Evolutionary conservation across 1,284 basidiomycete species (phyloP).

Genomic region (Cutaneotrichosporon sp.): DNA sequence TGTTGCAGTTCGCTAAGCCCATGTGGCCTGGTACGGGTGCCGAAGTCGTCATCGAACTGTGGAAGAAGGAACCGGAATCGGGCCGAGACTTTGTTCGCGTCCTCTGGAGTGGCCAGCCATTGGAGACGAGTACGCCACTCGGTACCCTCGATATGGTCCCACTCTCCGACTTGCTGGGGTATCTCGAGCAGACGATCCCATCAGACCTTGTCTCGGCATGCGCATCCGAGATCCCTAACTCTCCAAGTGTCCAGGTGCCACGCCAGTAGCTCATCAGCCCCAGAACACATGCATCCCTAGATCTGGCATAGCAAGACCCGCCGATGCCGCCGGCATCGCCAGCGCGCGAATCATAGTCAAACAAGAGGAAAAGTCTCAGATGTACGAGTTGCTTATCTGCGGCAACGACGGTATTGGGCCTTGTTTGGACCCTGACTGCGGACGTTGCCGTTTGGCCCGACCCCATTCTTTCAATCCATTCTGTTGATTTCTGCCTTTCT

Average conservation of each 20-base stretch:
- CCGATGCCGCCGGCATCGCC: background rate
- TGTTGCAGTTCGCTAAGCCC: constrained; percentile 40
- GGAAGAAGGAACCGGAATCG: constrained; percentile 11
- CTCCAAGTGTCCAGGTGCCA: background rate
- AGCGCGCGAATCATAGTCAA: background rate
- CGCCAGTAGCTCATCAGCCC: background rate
- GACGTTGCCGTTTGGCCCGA: constrained; percentile 5
- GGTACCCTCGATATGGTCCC: constrained; percentile 38
- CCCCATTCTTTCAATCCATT: background rate
- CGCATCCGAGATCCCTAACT: background rate
- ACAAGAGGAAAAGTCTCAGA: background rate
- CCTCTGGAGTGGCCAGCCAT: constrained; percentile 35
- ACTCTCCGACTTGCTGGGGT: constrained; percentile 30
- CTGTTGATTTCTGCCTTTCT: background rate
- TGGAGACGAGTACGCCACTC: constrained; percentile 37
- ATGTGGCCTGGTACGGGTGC: constrained; percentile 48
- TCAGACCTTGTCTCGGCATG: constrained; percentile 27
- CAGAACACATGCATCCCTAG: background rate
- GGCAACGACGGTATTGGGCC: constrained; percentile 1
- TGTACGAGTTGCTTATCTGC: background rate
- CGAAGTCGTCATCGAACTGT: constrained; percentile 48
- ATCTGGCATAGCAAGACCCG: background rate
- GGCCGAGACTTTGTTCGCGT: constrained; percentile 28
- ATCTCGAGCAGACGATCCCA: constrained; percentile 31
- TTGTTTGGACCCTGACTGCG: constrained; percentile 4